Evolutionary conservation across 1,284 basidiomycete genomes (phyloP), one percentile per base, ranked within the genome.

Genomic region (Naganishia liquefaciens): DNA sequence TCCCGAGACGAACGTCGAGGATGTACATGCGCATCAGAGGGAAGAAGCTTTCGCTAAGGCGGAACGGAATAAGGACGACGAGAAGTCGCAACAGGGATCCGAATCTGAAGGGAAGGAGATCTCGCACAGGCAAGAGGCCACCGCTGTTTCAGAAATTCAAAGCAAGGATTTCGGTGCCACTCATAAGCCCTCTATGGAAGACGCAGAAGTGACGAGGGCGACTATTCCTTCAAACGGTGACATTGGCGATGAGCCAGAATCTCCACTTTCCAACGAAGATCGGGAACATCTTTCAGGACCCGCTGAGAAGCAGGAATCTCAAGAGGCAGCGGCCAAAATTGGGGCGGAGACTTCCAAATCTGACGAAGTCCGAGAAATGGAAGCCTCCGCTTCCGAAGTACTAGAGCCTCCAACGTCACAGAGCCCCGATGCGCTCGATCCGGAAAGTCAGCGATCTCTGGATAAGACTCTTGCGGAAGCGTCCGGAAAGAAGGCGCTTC

Each of bases 241-340:
- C 28, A 30, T 44, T 23, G 54, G 54, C 23, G 54, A 19, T 19
- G 54, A 55, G 43, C 54, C 54, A 17, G 54, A 55, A 39, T 55
- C 54, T 13, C 54, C 54, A 15, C 21, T 55, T 27, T 55, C 54
- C 25, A 55, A 55, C 25, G 54, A 43, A 27, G 27, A 40, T 27
- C 39, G 54, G 6, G 54, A 55, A 44, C 54, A 55, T 42, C 17
- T 43, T 21, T 30, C 28, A n/a, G 25, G 19, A 11, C 40, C 42
- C 5, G 37, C 13, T 9, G 28, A 19, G 15, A 23, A 25, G 23
- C 19, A 54, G 39, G n/a, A 40, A 3, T 17, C 9, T 11, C 33
- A 39, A 9, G 30, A 39, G 25, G 27, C 43, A 25, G 33, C 17
- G 17, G 30, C 10, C 23, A 21, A 33, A 10, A 37, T 19, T 13